phyloP scores from a whole-genome alignment of 2,329 filamentous ascomycete genomes.

The Epichloe amarillans region DNA sequence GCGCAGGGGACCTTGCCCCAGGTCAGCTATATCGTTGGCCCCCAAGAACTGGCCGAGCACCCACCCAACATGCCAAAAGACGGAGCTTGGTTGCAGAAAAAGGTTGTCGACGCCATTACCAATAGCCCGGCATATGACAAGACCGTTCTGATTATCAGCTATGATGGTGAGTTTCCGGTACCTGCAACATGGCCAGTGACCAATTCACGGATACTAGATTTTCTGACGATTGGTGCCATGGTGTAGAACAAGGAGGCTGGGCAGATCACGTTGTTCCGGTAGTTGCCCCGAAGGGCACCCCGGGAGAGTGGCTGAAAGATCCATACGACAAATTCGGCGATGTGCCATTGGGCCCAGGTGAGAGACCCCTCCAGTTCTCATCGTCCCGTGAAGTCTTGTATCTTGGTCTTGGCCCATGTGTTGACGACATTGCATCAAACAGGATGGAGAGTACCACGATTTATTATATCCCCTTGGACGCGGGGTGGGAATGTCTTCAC shows the following conservation, averaged over 20 bases:
- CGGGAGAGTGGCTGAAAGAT: conserved; percentile 36
- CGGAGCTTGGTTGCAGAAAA: conserved; percentile 41
- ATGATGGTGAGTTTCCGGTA: conserved; percentile 24
- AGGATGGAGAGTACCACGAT: conserved; percentile 34
- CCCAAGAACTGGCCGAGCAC: conserved; percentile 31
- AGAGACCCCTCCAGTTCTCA: not conserved
- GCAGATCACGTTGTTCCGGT: conserved; percentile 38
- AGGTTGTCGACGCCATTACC: conserved; percentile 35
- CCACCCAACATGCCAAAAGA: conserved; percentile 38
- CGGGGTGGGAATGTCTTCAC: conserved; percentile 39
- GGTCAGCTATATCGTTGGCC: conserved; percentile 38
- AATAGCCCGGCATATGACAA: conserved; percentile 33
- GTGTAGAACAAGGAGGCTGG: conserved; percentile 36
- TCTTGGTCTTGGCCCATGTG: not conserved
- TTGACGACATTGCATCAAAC: not conserved
- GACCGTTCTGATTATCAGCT: conserved; percentile 37
- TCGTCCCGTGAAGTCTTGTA: no score
- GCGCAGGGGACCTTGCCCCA: conserved; percentile 35
- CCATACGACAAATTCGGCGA: conserved; percentile 16
- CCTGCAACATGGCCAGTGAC: not conserved
- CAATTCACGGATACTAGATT: not conserved
- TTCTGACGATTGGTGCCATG: not conserved
- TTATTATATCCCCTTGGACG: conserved; percentile 41
- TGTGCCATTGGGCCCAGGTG: conserved; percentile 17
- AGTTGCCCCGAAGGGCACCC: conserved; percentile 30